A percentile compares a stretch with the other conserved stretches of the same genome.
Evolutionary conservation across 306 rosid genomes (phyloP).

Genomic region (Nissolia schottii): DNA sequence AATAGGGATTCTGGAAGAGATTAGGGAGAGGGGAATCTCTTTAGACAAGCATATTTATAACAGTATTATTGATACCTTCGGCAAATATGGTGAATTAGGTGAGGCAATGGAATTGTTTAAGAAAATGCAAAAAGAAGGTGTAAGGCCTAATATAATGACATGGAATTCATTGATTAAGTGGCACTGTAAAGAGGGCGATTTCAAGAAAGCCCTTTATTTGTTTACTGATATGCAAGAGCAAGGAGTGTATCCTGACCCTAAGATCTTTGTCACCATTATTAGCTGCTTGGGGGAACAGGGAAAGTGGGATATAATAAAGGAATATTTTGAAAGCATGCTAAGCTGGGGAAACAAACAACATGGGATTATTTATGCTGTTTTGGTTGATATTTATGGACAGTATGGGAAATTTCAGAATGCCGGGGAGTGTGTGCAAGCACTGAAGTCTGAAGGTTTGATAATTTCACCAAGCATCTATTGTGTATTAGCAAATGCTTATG

Average conservation of each 20-base stretch:
- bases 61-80: slow-evolving; percentile 68
- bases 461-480: slow-evolving; percentile 54
- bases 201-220: slow-evolving; percentile 46
- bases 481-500: slow-evolving; percentile 71
- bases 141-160: slow-evolving; percentile 58
- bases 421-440: slow-evolving; percentile 53
- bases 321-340: slow-evolving; percentile 55
- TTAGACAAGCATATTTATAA: slow-evolving; percentile 57
- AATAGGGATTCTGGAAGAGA: slow-evolving; percentile 53
- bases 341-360: slow-evolving; percentile 43
- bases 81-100: slow-evolving; percentile 59
- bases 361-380: slow-evolving; percentile 53
- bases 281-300: slow-evolving; percentile 75
- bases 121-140: slow-evolving; percentile 56
- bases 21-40: slow-evolving; percentile 48
- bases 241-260: slow-evolving; percentile 79
- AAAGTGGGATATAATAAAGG: slow-evolving; percentile 61
- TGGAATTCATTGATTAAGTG: slow-evolving; percentile 70
- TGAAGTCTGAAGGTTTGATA: slow-evolving; percentile 57
- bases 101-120: slow-evolving; percentile 61
- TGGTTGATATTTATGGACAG: slow-evolving; percentile 76
- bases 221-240: slow-evolving; percentile 63
- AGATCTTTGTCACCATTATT: slow-evolving; percentile 61
- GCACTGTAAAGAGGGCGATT: slow-evolving; percentile 62
- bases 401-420: slow-evolving; percentile 65